Evolutionary conservation across 2,329 filamentous ascomycete genomes (phyloP).

Genomic region (Didymella exigua): DNA sequence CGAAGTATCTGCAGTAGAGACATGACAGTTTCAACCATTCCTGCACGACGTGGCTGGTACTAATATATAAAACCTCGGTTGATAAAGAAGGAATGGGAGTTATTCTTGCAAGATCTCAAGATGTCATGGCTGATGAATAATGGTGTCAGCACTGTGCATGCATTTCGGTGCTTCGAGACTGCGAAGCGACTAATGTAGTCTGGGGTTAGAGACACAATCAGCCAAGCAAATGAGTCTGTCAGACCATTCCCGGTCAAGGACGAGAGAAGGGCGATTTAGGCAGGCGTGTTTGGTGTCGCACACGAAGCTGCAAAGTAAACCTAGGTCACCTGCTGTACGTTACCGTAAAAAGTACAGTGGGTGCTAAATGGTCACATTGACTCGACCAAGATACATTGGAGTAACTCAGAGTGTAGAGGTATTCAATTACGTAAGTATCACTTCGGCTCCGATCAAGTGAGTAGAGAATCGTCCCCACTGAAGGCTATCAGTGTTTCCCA

Average conservation of each 20-base stretch:
- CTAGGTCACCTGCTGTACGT: background rate
- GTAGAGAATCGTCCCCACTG: too few species aligned
- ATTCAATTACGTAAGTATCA: too few species aligned
- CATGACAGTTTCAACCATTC: constrained; percentile 35
- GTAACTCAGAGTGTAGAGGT: too few species aligned
- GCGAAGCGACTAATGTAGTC: constrained; percentile 35
- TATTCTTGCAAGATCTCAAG: constrained; percentile 43
- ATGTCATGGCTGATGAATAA: constrained; percentile 35
- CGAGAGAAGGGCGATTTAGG: background rate
- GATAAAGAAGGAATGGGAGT: constrained; percentile 41
- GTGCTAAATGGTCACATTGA: too few species aligned
- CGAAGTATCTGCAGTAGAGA: constrained; percentile 25
- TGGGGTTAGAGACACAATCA: constrained; percentile 22
- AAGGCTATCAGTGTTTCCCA: too few species aligned
- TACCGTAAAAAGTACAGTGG: too few species aligned
- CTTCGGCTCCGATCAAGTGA: too few species aligned
- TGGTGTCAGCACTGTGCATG: constrained; percentile 42
- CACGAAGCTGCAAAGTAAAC: background rate
- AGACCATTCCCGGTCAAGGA: constrained; percentile 19
- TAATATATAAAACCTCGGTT: background rate
- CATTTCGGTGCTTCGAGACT: constrained; percentile 46
- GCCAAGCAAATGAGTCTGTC: constrained; percentile 20
- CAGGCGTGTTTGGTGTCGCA: background rate
- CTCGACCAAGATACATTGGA: too few species aligned
- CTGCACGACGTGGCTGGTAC: constrained; percentile 42